phyloP scores from a whole-genome alignment of 1,284 basidiomycete genomes.

The Tilletia caries region DNA sequence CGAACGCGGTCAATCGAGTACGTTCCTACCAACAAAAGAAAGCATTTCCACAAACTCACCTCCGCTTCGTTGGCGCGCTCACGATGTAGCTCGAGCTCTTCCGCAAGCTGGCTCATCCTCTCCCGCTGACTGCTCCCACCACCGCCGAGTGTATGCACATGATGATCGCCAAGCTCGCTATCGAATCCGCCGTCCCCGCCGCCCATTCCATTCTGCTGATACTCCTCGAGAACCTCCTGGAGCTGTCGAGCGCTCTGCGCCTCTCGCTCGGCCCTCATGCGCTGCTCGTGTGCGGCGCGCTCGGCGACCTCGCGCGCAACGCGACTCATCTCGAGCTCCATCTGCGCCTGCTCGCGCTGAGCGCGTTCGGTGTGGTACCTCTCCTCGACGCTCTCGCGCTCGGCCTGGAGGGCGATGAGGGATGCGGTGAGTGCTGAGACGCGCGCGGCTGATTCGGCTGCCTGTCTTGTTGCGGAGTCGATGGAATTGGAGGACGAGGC shows the following conservation, averaged over 20 bases:
- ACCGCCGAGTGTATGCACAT: constrained; percentile 67
- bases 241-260: constrained; percentile 75
- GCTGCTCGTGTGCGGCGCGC: constrained; percentile 55
- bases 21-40: too few species aligned
- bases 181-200: not conserved
- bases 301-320: constrained; percentile 52
- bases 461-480: not conserved
- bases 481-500: not conserved
- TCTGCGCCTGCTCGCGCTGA: constrained; percentile 57
- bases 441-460: not conserved
- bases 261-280: constrained; percentile 66
- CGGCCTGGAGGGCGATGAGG: not conserved
- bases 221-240: constrained; percentile 88
- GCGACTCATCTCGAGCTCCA: constrained; percentile 63
- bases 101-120: constrained; percentile 68
- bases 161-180: constrained; percentile 60
- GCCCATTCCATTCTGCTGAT: constrained; percentile 62
- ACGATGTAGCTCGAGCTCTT: constrained; percentile 78
- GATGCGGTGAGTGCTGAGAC: not conserved
- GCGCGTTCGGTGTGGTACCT: constrained; percentile 32
- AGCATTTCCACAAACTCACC: constrained; percentile 61
- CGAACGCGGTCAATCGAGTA: too few species aligned
- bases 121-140: constrained; percentile 64
- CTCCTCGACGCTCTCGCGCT: constrained; percentile 34
- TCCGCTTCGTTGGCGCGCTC: constrained; percentile 80